Evolutionary conservation across 2,329 filamentous ascomycete genomes (phyloP).

Genomic region (Fonsecaea nubica): DNA sequence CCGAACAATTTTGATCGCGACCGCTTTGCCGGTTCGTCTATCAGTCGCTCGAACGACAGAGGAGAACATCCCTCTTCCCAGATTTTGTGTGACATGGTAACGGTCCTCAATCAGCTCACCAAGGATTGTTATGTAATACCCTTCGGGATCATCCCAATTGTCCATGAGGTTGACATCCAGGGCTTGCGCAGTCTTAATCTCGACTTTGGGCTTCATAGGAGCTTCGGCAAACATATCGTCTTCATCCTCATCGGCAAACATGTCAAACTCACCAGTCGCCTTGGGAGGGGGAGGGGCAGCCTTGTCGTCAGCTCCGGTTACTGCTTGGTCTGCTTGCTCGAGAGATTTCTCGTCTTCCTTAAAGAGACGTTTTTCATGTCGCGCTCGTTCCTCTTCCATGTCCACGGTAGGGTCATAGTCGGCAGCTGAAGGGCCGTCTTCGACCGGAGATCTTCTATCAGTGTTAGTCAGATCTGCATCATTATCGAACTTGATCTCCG

Average conservation of each 20-base stretch:
- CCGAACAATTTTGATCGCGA: conserved; percentile 97
- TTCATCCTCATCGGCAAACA: conserved; percentile 65
- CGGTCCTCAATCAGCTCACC: conserved; percentile 88
- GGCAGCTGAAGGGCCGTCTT: conserved; percentile 83
- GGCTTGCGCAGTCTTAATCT: conserved; percentile 61
- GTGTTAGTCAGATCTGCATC: conserved; percentile 72
- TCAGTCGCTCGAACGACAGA: conserved; percentile 91
- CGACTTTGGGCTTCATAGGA: conserved; percentile 58
- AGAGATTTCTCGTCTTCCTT: conserved; percentile 62
- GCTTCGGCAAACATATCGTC: conserved; percentile 89
- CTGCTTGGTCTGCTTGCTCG: conserved; percentile 65
- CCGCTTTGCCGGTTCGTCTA: conserved; percentile 73
- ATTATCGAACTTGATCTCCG: conserved; percentile 67
- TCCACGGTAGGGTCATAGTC: conserved; percentile 90
- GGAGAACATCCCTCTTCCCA: conserved; percentile 96
- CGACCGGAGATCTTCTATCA: conserved; percentile 48
- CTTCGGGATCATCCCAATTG: conserved; percentile 91
- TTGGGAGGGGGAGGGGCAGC: conserved; percentile 48
- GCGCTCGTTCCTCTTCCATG: conserved; percentile 81
- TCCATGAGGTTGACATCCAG: conserved; percentile 79
- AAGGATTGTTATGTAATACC: conserved; percentile 93
- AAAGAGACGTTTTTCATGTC: conserved; percentile 69
- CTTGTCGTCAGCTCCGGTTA: conserved; percentile 52
- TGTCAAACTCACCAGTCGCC: conserved; percentile 63
- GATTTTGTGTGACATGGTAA: conserved; percentile 84